phyloP scores from a whole-genome alignment of 2,329 filamentous ascomycete species.

The Aspergillus hortae region DNA sequence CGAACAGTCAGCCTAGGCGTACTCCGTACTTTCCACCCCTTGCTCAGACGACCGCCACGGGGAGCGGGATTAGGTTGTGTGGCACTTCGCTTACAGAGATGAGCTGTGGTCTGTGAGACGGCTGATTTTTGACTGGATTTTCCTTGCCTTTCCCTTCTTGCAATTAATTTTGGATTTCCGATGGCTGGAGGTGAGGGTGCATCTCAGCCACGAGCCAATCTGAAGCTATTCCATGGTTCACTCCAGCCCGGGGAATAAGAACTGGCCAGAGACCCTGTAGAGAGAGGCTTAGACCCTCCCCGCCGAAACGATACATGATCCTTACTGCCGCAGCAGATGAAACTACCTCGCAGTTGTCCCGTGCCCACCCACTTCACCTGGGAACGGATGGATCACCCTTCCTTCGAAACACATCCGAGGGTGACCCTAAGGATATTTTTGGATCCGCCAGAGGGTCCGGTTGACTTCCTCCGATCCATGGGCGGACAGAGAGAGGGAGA shows the following conservation, averaged over 20 bases:
- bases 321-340: neutral
- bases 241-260: neutral
- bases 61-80: neutral
- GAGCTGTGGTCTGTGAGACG: neutral
- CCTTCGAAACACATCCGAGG: neutral
- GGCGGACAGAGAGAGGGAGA: too few species aligned
- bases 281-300: conserved; percentile 6
- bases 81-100: neutral
- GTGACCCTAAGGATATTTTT: neutral
- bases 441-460: too few species aligned
- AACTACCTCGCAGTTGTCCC: conserved; percentile 3
- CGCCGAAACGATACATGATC: neutral
- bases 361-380: conserved; percentile 7
- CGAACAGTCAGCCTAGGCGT: neutral
- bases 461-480: too few species aligned
- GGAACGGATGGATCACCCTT: conserved; percentile 1
- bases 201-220: too few species aligned
- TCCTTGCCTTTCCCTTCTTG: neutral
- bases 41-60: neutral
- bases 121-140: neutral
- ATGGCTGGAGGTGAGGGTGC: too few species aligned
- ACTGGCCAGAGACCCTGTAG: neutral
- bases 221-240: too few species aligned
- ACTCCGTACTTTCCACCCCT: neutral
- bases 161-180: neutral